phyloP scores from a whole-genome alignment of 805 yeast genomes.

The Maudiozyma pseudohumilis region DNA sequence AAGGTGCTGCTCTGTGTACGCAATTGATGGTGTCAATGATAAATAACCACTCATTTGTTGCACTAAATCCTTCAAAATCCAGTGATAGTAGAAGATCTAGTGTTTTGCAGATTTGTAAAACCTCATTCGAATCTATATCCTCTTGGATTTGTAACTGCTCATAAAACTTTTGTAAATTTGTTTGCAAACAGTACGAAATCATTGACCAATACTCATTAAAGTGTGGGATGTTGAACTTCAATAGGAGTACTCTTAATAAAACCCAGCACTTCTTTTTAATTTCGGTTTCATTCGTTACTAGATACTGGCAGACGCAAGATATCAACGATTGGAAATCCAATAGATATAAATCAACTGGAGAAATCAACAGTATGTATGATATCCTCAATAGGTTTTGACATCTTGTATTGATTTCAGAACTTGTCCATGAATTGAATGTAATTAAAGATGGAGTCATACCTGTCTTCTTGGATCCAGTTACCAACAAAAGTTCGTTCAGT shows the following conservation, averaged over 20 bases:
- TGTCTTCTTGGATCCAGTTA: slow-evolving; percentile 31
- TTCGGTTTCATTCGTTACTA: slow-evolving; percentile 23
- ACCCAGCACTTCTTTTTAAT: slow-evolving; percentile 32
- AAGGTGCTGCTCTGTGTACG: slow-evolving; percentile 33
- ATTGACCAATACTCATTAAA: slow-evolving; percentile 61
- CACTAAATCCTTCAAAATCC: slow-evolving; percentile 68
- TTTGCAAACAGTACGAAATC: slow-evolving; percentile 51
- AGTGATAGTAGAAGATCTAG: slow-evolving; percentile 64
- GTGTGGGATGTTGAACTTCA: slow-evolving; percentile 55
- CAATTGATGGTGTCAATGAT: slow-evolving; percentile 59
- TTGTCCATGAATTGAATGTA: slow-evolving; percentile 56
- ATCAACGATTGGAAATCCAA: slow-evolving; percentile 41
- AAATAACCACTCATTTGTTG: slow-evolving; percentile 71
- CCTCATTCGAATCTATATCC: slow-evolving; percentile 24
- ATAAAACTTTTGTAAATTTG: slow-evolving; percentile 22
- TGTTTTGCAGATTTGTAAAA: slow-evolving; percentile 60
- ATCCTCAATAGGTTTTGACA: slow-evolving; percentile 49
- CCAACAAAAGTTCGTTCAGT: slow-evolving; percentile 20
- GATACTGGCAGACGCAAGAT: slow-evolving; percentile 33
- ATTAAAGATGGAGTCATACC: slow-evolving; percentile 44
- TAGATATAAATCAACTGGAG: slow-evolving; percentile 47
- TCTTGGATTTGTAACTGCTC: slow-evolving; percentile 23
- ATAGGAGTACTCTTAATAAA: slow-evolving; percentile 53
- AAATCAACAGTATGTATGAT: slow-evolving; percentile 51
- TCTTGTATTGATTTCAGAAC: slow-evolving; percentile 50